Evolutionary conservation across 164 flowering plant species (phyloP).

Genomic region (Nymphaea thermarum): DNA sequence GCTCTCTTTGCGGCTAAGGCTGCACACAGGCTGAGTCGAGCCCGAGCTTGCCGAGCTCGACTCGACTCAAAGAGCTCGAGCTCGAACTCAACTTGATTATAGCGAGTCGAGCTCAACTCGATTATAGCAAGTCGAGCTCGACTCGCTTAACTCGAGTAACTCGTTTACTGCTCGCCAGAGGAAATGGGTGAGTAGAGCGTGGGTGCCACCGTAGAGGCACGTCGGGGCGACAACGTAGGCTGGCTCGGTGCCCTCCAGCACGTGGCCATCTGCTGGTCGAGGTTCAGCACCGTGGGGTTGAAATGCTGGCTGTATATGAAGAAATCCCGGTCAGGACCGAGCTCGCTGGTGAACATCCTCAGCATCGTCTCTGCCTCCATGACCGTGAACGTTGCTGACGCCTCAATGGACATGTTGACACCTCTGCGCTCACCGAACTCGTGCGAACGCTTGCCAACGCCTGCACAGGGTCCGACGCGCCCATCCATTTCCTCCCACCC

Average conservation of each 20-base stretch:
- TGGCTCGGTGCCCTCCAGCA: conserved; percentile 88
- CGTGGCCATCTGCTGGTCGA: conserved; percentile 89
- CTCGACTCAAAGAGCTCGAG: no score
- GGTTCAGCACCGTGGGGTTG: conserved; percentile 81
- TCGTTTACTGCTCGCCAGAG: no score
- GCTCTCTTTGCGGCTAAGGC: no score
- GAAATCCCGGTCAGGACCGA: conserved; percentile 88
- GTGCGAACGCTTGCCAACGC: conserved; percentile 55
- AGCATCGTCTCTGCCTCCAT: conserved; percentile 92
- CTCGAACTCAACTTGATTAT: no score
- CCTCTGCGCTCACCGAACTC: conserved; percentile 98
- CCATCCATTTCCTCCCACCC: no score
- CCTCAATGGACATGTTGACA: conserved; percentile 95
- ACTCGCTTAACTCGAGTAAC: no score
- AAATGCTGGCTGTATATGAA: conserved; percentile 95
- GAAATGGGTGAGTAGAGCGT: no score
- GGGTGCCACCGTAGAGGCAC: no score
- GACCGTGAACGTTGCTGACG: conserved; percentile 95
- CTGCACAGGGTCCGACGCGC: conserved; percentile 41
- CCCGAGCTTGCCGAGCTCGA: no score
- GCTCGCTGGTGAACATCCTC: conserved; percentile 79
- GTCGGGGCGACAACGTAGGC: conserved; percentile 48
- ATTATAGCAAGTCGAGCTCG: no score
- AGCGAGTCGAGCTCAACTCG: no score
- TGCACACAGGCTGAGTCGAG: no score